Conservation (phyloP, 306 rosid species). For the Gastrolobium villosum region DNA sequence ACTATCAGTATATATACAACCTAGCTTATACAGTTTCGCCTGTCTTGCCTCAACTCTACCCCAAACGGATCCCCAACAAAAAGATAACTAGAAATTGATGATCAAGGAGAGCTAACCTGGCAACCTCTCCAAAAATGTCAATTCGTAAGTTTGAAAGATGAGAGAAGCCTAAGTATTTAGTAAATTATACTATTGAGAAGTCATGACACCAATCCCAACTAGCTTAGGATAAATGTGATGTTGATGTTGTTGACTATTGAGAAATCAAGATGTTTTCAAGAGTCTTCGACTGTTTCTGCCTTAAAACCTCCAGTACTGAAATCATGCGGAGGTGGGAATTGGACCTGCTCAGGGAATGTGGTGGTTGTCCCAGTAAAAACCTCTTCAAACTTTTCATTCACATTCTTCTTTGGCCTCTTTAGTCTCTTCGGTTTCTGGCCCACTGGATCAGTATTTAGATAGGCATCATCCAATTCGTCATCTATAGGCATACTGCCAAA, state of each 20-base stretch:
- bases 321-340: conserved; percentile 33
- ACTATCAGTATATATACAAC: conserved; percentile 39
- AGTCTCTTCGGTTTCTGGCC: conserved; percentile 66
- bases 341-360: conserved; percentile 53
- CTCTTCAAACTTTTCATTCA: conserved; percentile 65
- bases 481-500: conserved; percentile 42
- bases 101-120: conserved; percentile 19
- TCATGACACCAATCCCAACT: background rate
- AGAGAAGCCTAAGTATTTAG: background rate
- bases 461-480: conserved; percentile 57
- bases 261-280: background rate
- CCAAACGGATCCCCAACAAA: background rate
- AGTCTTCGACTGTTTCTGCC: conserved; percentile 45
- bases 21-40: conserved; percentile 27
- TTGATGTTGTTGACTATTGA: background rate
- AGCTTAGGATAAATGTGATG: too few species aligned
- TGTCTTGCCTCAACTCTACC: conserved; percentile 17
- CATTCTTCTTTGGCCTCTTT: conserved; percentile 74
- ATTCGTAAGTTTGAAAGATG: background rate
- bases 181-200: conserved; percentile 1
- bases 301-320: conserved; percentile 32
- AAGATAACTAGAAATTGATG: background rate
- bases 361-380: conserved; percentile 49
- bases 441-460: conserved; percentile 52
- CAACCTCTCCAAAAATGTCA: background rate